Conservation (phyloP, 345 rosid genomes). For the Lepidium sativum region DNA sequence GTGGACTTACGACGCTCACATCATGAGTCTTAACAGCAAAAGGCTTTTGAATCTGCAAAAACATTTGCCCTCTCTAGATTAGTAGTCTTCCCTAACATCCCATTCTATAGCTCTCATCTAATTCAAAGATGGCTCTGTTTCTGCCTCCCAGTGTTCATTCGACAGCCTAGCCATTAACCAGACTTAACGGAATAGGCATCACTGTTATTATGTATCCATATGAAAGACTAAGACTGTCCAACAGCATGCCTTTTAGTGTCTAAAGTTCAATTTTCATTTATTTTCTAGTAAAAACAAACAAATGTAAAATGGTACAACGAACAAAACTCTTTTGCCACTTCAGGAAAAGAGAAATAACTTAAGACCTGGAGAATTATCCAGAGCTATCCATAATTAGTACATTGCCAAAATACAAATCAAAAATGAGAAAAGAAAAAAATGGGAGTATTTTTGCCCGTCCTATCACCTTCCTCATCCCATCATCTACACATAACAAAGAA, state of each 20-base stretch:
- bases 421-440: background rate
- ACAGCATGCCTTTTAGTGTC: no score
- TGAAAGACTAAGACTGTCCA: no score
- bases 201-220: no score
- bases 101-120: no score
- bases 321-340: constrained; percentile 9
- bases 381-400: constrained; percentile 14
- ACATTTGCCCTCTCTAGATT: background rate
- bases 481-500: constrained; percentile 20
- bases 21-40: background rate
- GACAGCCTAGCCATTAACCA: no score
- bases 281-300: background rate
- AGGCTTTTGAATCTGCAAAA: background rate
- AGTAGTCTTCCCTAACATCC: background rate
- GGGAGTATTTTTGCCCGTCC: background rate
- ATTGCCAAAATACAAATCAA: constrained; percentile 4
- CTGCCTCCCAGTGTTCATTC: no score
- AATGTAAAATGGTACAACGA: constrained; percentile 14
- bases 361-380: constrained; percentile 9
- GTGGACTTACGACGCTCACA: background rate
- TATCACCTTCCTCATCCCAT: constrained; percentile 18
- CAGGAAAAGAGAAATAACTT: background rate
- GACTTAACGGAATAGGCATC: no score
- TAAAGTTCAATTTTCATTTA: background rate
- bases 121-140: no score